Evolutionary conservation across 345 rosid genomes (phyloP), one percentile per base, ranked within the genome.

Genomic region (Citrus hindsii): DNA sequence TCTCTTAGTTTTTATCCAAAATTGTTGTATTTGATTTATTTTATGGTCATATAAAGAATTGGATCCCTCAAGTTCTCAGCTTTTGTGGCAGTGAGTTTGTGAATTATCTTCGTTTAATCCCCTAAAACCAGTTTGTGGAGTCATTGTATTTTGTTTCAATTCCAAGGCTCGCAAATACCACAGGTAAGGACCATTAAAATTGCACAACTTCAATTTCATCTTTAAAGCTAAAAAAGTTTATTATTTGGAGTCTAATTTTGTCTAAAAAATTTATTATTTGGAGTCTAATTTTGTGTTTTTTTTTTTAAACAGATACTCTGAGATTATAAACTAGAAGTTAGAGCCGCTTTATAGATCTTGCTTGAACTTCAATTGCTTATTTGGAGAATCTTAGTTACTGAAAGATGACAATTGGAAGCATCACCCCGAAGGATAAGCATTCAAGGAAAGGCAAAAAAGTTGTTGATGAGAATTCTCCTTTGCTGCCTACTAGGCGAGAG

Each of bases 361-460:
- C 60, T 10, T 59, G 6, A 78, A 28, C 25, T 48, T 55, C 46
- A 65, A 64, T 68, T 72, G 70, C 61, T 74, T 55, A 48, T 40
- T 73, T 72, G 75, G 73, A 70, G 48, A 74, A 63, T n/a, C 71
- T 24, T 56, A 68, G 71, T 58, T 30, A 69, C 46, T 78, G 65
- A 76, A 82, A 83, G 86, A 92, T 91, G 98, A 86, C 88, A 77
- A 88, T 79, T 70, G 82, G 77, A 75, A 86, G 79, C 14, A 65
- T 81, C 59, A 48, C 81, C 46, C 87, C 86, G 14, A 81, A 89
- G 77, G 95, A 86, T 75, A 82, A 83, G 74, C 90, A 76, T 73
- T 85, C 91, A 27, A 89, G 82, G 76, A 84, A 40, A 80, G 67
- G 46, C 80, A 85, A 84, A 61, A 77, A 71, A 19, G 77, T 82